Percentiles rank a stretch among this genome's conserved stretches.
Conservation (phyloP, 495 filamentous ascomycete genomes). For the Trichoderma asperelloides region DNA sequence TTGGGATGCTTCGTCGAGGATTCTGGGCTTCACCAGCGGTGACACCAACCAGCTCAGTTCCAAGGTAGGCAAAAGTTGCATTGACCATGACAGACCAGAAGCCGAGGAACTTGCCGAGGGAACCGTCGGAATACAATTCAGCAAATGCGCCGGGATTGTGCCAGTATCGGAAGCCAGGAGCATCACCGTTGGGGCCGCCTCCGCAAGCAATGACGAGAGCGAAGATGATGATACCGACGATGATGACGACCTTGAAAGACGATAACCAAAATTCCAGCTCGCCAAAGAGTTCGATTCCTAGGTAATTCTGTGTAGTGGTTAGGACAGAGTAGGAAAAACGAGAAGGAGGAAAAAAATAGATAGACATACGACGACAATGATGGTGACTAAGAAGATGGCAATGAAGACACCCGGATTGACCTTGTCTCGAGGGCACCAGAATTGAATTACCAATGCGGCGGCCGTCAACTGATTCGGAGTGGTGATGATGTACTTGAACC, state of each 20-base stretch:
- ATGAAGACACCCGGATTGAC: conserved; percentile 73
- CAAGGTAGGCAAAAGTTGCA: conserved; percentile 75
- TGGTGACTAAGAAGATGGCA: conserved; percentile 53
- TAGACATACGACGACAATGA: conserved; percentile 37
- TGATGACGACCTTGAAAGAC: conserved; percentile 58
- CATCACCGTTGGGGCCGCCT: conserved; percentile 63
- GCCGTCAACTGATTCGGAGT: conserved; percentile 75
- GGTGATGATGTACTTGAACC: conserved; percentile 60
- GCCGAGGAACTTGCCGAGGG: conserved; percentile 54
- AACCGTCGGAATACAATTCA: conserved; percentile 37
- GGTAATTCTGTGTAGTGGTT: conserved; percentile 36
- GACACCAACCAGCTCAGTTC: conserved; percentile 76
- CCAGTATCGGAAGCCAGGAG: conserved; percentile 70
- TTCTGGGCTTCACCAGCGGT: conserved; percentile 75
- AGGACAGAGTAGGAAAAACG: background rate
- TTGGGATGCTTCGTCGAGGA: conserved; percentile 37
- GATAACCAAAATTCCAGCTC: conserved; percentile 81
- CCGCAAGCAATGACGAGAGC: conserved; percentile 64
- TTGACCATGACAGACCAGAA: conserved; percentile 74
- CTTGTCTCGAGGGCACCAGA: conserved; percentile 51
- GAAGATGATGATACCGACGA: conserved; percentile 56
- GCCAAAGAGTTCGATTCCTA: conserved; percentile 59
- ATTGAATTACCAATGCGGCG: conserved; percentile 59
- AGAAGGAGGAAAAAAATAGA: background rate
- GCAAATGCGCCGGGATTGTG: conserved; percentile 61